Base-by-base conservation (phyloP, 139 green algal species). In the Micromonas pusilla region DNA sequence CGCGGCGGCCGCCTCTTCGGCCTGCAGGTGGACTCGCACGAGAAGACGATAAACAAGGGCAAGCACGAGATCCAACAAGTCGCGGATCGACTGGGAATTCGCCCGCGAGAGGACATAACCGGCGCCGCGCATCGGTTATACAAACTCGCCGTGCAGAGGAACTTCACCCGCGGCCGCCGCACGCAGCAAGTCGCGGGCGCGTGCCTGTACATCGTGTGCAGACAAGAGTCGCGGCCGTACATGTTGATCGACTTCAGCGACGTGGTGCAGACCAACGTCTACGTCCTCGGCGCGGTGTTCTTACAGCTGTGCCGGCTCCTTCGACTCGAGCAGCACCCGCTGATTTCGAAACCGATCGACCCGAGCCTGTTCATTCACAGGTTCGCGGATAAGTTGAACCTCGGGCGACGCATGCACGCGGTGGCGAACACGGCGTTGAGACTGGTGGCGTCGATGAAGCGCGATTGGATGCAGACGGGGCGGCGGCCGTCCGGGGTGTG, bases 161-260 rank as follows among this genome's bases (percentile, higher is more conserved):
- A 93, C 78, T 98, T 99, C 86, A 98, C 95, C 0, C 83, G 91
- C 5, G 95, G 95, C 1, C 80, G 95, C 52, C 79, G 94, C 20
- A 92, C 91, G 20, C 83, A 86, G 62, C 92, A 97, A 84, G 95
- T 99, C 13, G 95, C 93, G 2, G 95, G 87, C 0, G 89, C 89
- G 20, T 97, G 93, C 82, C 81, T 97, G 30, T 99, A 99, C 90
- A 93, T 98, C 63, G 83, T 96, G 23, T 97, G 93, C 83, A 87
- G 95, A 52, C 90, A 96, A 80, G 95, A 97, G 78, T 64, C 65
- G 38, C 92, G 94, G 82, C 94, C 95, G 67, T 98, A 94, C 87
- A 94, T 99, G 89, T 90, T 99, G 45, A 97, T 99, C 70, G 95
- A 99, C 86, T 97, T 98, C 83, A 89, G 83, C 2, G 95, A 99